Base-by-base conservation (phyloP, 768 basidiomycete genomes). In the Russula abietina region DNA sequence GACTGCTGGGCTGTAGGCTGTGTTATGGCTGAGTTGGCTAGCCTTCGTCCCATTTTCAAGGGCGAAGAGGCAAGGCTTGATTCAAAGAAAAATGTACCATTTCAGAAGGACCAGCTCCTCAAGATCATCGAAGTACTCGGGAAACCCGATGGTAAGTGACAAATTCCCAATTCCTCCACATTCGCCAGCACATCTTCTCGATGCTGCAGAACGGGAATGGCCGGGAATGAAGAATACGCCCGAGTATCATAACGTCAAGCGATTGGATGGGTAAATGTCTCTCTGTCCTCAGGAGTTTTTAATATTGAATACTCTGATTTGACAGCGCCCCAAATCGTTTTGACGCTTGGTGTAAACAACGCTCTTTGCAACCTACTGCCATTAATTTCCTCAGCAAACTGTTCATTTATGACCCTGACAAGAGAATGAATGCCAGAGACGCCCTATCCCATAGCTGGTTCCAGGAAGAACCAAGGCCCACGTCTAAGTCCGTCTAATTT, bases 1-100 rank as follows among this genome's bases (percentile, higher is more conserved):
- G 94, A 99, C 71, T 86, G 93, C 58, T 99, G 97, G 97, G 95
- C 97, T 28, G 87, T 98, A 6, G 97, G 95, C 0, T 99, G 97
- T 72, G 98, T 99, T 49, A 88, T 96, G 76, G 97, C 95, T 1
- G 97, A 99, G 75, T 77, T 99, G 22, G 86, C 97, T 2, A 93
- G 92, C 65, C 75, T 98, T 51, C 78, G 96, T 26, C 97, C 97
- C 1, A 98, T 99, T 67, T 98, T 98, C 80, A 99, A 99, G 72
- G 97, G 96, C 12, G 97, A 99, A 73, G 97, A 98, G 75, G 97
- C 97, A 1, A 98, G 98, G 73, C 74, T 98, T 48, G 97, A 98
- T 71, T 85, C 88, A 32, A 96, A 98, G 79, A 98, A 98, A 80
- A 93, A 92, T 62, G 87, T 98, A 0, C 97, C 97, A 0, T 99